Evolutionary conservation across 2,329 filamentous ascomycete species (phyloP), one percentile per base, ranked within the genome.

Genomic region (Macrophomina tecta): DNA sequence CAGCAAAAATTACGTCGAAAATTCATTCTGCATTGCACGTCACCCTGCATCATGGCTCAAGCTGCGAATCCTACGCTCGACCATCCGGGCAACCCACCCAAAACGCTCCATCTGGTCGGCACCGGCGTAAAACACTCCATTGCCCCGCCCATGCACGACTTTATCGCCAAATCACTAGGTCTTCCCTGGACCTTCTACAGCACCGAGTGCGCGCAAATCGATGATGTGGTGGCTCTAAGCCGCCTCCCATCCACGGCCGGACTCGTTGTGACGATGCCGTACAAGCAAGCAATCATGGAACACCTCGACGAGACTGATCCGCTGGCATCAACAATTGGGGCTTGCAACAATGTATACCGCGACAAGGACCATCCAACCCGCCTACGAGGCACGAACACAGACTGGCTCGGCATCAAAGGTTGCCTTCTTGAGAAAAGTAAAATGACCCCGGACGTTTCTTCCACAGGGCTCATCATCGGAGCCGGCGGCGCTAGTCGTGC

Each of bases 401-500:
- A 83, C 68, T 82, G 80, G 80, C 68, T 75, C 1, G 80, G 81
- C 1, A 77, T 83, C 63, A 74, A 75, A 46, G 76, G 73, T 4
- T 81, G 77, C 65, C 69, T 82, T 12, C 66, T 73, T 53, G 51
- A 55, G n/a, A 36, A 55, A 3, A 52, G 36, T 32, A 65, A 68
- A 36, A 69, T 69, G 55, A 67, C 69, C 36, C 65, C 52, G 46
- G 69, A 72, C 5, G 64, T 69, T 16, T 63, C 70, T 16, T 73
- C 69, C 6, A 68, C 73, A 3, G 78, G 75, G 1, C 62, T 82
- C 40, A 75, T 82, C 9, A 73, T 82, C 16, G 81, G 80, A 0
- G 80, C 80, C 0, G 80, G 81, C 3, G 81, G 81, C 5, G 81
- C 80, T 0, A 77, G 77, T 14, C 75, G 80, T 14, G 80, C 80